phyloP scores from a whole-genome alignment of 495 filamentous ascomycete genomes.

The Penicillium soppii region DNA sequence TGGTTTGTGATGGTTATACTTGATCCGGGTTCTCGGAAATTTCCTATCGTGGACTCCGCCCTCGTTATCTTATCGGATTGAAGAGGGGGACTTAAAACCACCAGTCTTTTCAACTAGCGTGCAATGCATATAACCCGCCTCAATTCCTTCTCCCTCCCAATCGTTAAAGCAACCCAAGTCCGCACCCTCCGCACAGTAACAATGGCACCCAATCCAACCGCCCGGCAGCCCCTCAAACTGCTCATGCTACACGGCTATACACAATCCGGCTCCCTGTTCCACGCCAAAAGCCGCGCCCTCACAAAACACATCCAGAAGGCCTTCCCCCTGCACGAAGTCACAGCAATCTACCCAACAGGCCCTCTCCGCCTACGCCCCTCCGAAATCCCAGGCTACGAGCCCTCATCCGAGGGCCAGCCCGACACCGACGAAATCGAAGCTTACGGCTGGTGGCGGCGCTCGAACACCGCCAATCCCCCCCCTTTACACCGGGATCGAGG shows the following conservation, averaged over 20 bases:
- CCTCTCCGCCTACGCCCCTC: slow-evolving; percentile 57
- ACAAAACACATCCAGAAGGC: slow-evolving; percentile 75
- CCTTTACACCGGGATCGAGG: slow-evolving; percentile 65
- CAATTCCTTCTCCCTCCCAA: not conserved
- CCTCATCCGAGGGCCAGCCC: slow-evolving; percentile 30
- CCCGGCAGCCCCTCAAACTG: slow-evolving; percentile 48
- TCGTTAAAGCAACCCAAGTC: not conserved
- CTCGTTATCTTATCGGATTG: not conserved
- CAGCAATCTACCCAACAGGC: slow-evolving; percentile 52
- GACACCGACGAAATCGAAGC: slow-evolving; percentile 55
- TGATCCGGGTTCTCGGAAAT: not conserved
- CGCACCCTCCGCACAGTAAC: not conserved
- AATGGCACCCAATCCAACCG: slow-evolving; percentile 23
- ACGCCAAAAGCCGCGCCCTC: slow-evolving; percentile 83
- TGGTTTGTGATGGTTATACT: slow-evolving; percentile 10
- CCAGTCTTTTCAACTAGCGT: not conserved
- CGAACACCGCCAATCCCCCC: slow-evolving; percentile 39
- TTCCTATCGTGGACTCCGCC: not conserved
- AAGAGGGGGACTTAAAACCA: not conserved
- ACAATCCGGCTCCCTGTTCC: slow-evolving; percentile 84
- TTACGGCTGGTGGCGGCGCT: slow-evolving; percentile 86
- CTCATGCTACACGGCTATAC: slow-evolving; percentile 75
- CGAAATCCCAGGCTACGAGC: slow-evolving; percentile 71
- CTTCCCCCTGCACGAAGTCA: slow-evolving; percentile 56
- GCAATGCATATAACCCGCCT: not conserved